Percentiles rank a stretch among this genome's conserved stretches.
Evolutionary conservation across 805 yeast species (phyloP).

Genomic region (Cyberlindnera mrakii): DNA sequence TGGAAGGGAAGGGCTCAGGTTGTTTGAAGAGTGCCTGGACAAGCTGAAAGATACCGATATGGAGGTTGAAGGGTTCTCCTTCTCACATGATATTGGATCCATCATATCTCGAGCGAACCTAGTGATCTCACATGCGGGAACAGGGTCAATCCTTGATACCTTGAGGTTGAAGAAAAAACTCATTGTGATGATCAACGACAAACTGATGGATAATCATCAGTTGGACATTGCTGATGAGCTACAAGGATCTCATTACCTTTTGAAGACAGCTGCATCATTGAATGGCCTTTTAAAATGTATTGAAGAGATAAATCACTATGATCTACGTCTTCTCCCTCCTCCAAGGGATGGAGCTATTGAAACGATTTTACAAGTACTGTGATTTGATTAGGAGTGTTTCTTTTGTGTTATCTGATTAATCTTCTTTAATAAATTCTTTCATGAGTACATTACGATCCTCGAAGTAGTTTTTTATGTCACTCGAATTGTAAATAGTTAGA

Average conservation of each 20-base stretch:
- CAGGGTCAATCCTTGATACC: constrained; percentile 86
- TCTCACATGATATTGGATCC: constrained; percentile 34
- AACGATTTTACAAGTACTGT: constrained; percentile 6
- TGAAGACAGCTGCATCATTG: constrained; percentile 13
- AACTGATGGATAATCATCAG: constrained; percentile 87
- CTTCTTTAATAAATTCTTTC: constrained; percentile 7
- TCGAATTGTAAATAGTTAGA: background rate
- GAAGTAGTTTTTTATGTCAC: background rate
- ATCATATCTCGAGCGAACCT: constrained; percentile 44
- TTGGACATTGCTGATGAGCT: constrained; percentile 64
- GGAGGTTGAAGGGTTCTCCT: constrained; percentile 39
- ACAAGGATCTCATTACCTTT: constrained; percentile 26
- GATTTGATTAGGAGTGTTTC: background rate
- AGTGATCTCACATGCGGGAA: constrained; percentile 84
- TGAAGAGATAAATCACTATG: constrained; percentile 4
- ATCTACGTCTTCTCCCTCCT: constrained; percentile 16
- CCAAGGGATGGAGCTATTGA: constrained; percentile 16
- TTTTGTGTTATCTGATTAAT: background rate
- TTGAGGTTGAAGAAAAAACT: constrained; percentile 50
- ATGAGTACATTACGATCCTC: constrained; percentile 16
- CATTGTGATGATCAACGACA: constrained; percentile 64
- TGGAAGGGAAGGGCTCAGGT: constrained; percentile 34
- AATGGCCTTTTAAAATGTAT: constrained; percentile 16
- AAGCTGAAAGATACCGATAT: constrained; percentile 10
- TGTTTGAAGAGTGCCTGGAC: constrained; percentile 11